Conservation (phyloP, 345 rosid species). For the Eucalyptus curtisii region DNA sequence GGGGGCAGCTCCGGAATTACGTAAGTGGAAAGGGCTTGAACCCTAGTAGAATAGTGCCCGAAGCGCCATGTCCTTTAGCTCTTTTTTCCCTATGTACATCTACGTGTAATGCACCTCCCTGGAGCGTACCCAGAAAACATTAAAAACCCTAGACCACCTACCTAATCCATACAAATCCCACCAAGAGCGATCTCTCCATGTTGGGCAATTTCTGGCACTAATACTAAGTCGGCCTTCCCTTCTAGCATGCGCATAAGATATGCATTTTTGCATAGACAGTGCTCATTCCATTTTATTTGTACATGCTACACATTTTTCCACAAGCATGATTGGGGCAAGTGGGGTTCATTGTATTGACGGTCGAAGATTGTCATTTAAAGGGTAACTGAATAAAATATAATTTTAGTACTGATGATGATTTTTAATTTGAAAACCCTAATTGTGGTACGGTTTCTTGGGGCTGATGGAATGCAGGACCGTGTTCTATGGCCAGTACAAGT, state of each 20-base stretch:
- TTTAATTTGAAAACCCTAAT: neutral
- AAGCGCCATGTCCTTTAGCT: neutral
- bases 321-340: neutral
- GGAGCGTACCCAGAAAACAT: neutral
- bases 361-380: neutral
- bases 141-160: neutral
- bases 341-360: neutral
- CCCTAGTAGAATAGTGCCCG: neutral
- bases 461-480: constrained; percentile 61
- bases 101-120: constrained; percentile 25
- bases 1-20: neutral
- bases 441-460: neutral
- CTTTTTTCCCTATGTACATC: constrained; percentile 5
- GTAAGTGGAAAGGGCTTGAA: neutral
- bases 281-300: neutral
- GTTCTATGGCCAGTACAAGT: constrained; percentile 91
- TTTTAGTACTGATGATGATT: neutral
- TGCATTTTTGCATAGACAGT: neutral
- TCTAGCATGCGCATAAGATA: neutral
- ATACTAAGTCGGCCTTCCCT: neutral
- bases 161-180: neutral
- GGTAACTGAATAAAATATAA: neutral
- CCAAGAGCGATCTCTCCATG: neutral
- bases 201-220: neutral
- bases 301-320: neutral